These are phyloP conservation scores for Rubroboletus pulcherrimus DNA, from an alignment of 768 basidiomycete genomes.

Conservation along the genomic window DNA sequence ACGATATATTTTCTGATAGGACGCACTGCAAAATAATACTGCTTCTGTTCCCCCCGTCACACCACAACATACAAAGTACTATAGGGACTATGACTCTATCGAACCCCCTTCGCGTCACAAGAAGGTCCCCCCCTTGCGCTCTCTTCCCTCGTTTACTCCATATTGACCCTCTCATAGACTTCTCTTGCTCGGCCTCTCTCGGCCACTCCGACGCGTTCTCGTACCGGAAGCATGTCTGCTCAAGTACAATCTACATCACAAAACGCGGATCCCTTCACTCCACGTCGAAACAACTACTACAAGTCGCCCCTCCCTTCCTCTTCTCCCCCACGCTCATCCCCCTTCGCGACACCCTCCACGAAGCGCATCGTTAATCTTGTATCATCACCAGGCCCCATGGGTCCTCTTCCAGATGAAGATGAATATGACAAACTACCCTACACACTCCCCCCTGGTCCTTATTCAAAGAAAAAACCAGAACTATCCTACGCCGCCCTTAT, in stretches of 20 bases:
- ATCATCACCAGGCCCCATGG: constrained; percentile 81
- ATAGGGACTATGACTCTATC: constrained; percentile 40
- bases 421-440: constrained; percentile 69
- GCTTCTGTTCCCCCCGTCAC: constrained; percentile 42
- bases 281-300: constrained; percentile 41
- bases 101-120: constrained; percentile 32
- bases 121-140: constrained; percentile 17
- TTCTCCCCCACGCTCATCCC: constrained; percentile 58
- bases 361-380: constrained; percentile 66
- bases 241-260: constrained; percentile 28
- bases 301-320: constrained; percentile 56
- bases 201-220: constrained; percentile 40
- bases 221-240: constrained; percentile 30
- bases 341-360: constrained; percentile 56
- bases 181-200: constrained; percentile 40
- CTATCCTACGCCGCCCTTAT: constrained; percentile 94
- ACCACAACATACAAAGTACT: constrained; percentile 59
- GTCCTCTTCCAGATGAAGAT: constrained; percentile 56
- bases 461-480: constrained; percentile 75
- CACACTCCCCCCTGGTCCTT: constrained; percentile 79
- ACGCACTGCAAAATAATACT: constrained; percentile 27
- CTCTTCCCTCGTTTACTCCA: neutral
- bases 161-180: constrained; percentile 14
- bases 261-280: constrained; percentile 46
- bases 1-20: constrained; percentile 21